Evolutionary conservation across 768 basidiomycete species (phyloP), one percentile per base, ranked within the genome.

Genomic region (Trichaptum fuscoviolaceum): DNA sequence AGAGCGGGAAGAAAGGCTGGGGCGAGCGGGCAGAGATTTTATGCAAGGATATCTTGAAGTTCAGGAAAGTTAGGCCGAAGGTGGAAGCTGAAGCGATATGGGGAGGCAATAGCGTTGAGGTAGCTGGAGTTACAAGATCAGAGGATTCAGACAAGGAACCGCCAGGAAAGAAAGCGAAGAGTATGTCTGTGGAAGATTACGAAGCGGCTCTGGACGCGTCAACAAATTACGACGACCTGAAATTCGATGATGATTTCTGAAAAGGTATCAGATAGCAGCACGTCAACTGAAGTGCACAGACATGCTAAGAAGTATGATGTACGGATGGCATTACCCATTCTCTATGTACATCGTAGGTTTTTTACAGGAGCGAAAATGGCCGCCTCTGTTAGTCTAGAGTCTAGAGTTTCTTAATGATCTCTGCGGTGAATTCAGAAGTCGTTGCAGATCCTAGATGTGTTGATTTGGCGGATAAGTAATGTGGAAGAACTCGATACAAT

Each of bases 351-450:
- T 52, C 42, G 10, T 52, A 12, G 42, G 42, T 3, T 12, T 52
- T 52, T 52, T 52, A 52, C 42, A 52, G 42, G 42, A 52, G 42
- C 42, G 42, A 52, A 52, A 52, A 3, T 20, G 20, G 15, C 12
- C 42, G 42, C 42, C 42, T 6, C 42, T 52, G 42, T 15, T 52
- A 52, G 12, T 4, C 42, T 36, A 52, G 10, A 52, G 10, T 52
- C 42, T 78, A 87, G 72, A 93, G 80, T 76, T 88, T 89, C 78
- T 90, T 86, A 80, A 98, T 95, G 75, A 99, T 84, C 59, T 92
- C 96, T 62, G 88, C 82, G 52, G 97, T 99, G 81, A 99, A 95
- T 73, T 98, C 96, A 30, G 92, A 93, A 66, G 96, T 99, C 30
- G 91, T 92, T 59, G 93, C 86, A 69, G 90, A 87, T 66, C 95